Evolutionary conservation across 176 grass and related monocot species (phyloP).

Genomic region (Oryza meyeriana): DNA sequence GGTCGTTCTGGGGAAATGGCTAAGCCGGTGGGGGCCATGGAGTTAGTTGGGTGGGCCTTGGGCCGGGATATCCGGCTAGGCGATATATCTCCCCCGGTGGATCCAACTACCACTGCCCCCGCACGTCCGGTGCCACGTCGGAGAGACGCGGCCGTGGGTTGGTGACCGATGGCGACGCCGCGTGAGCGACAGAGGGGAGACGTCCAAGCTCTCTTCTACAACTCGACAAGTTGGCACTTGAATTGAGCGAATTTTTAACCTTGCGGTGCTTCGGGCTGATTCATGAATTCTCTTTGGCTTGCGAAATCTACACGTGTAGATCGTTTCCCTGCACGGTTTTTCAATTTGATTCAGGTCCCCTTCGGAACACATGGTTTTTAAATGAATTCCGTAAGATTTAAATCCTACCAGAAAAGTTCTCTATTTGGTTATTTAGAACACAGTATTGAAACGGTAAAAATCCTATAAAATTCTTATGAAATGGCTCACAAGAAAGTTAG

Average conservation of each 20-base stretch:
- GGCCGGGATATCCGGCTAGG: background rate
- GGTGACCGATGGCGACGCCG: slow-evolving; percentile 41
- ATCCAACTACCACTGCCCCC: slow-evolving; percentile 31
- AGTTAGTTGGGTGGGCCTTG: slow-evolving; percentile 3
- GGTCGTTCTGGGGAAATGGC: slow-evolving; percentile 15
- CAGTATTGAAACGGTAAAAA: too few relatives aligned
- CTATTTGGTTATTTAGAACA: too few relatives aligned
- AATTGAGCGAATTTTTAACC: too few relatives aligned
- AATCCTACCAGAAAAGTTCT: too few relatives aligned
- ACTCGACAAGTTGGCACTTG: background rate
- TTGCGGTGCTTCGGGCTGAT: background rate
- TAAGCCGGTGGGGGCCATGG: background rate
- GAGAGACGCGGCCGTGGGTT: slow-evolving; percentile 13
- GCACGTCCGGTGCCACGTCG: slow-evolving; percentile 38
- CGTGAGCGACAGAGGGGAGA: background rate
- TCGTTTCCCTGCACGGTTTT: background rate
- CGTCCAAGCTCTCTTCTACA: background rate
- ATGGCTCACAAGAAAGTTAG: too few relatives aligned
- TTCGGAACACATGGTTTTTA: too few relatives aligned
- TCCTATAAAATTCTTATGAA: too few relatives aligned
- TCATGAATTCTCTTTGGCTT: background rate
- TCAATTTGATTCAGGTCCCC: too few relatives aligned
- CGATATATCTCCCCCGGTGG: background rate
- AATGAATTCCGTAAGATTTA: too few relatives aligned
- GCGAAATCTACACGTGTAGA: background rate